Evolutionary conservation across 345 rosid genomes (phyloP).

Genomic region (Arabis hirsuta): DNA sequence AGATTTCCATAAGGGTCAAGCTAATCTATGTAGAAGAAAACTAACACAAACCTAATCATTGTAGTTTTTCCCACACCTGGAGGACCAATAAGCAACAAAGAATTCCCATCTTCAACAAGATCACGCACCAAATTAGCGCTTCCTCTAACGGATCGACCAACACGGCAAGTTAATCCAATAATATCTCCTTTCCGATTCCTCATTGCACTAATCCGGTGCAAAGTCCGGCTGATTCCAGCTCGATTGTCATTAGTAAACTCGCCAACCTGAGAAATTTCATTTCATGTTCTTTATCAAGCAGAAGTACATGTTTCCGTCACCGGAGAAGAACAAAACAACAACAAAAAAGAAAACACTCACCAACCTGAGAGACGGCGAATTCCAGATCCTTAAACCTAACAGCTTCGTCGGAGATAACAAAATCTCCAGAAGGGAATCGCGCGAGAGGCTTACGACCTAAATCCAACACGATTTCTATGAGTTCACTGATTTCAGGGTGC

Average conservation of each 20-base stretch:
- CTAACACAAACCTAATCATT: constrained; percentile 69
- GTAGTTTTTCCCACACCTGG: constrained; percentile 98
- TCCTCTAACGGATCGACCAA: constrained; percentile 84
- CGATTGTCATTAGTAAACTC: constrained; percentile 85
- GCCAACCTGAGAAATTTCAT: constrained; percentile 61
- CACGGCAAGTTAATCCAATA: constrained; percentile 92
- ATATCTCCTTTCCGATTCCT: constrained; percentile 74
- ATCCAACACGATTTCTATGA: constrained; percentile 88
- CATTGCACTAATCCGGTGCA: constrained; percentile 88
- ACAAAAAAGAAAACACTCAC: constrained; percentile 13
- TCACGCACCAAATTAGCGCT: constrained; percentile 77
- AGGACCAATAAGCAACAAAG: constrained; percentile 89
- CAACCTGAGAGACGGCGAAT: constrained; percentile 79
- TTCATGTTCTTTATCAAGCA: constrained; percentile 6
- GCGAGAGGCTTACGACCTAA: constrained; percentile 87
- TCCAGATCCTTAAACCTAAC: constrained; percentile 60
- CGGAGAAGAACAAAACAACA: neutral
- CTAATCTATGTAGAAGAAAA: neutral
- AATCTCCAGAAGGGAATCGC: constrained; percentile 92
- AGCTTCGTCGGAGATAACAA: constrained; percentile 62
- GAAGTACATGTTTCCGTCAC: neutral
- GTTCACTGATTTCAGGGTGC: constrained; percentile 61
- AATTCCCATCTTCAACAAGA: constrained; percentile 77
- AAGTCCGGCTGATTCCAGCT: constrained; percentile 89
- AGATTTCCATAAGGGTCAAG: neutral